A percentile compares a stretch with the other conserved stretches of the same genome.
Evolutionary conservation across 257 asterid species (phyloP).

Genomic region (Echites panduratus): DNA sequence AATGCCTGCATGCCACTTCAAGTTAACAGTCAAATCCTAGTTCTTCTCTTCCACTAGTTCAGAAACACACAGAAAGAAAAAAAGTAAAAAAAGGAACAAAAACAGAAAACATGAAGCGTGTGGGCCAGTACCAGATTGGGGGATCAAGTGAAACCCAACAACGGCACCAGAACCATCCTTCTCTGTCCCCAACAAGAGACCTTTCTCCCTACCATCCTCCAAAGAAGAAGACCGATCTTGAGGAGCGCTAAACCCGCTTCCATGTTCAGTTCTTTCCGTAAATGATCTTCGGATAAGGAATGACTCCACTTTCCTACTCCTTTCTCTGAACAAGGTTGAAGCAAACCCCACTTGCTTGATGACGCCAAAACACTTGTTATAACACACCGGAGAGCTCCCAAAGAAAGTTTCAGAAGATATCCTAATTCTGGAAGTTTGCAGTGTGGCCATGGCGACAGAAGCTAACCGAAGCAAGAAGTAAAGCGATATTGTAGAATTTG

Average conservation of each 20-base stretch:
- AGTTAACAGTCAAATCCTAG: not conserved
- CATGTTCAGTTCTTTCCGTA: slow-evolving; percentile 9
- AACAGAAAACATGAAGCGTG: not conserved
- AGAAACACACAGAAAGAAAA: not conserved
- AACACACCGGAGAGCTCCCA: slow-evolving; percentile 5
- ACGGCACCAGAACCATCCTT: slow-evolving; percentile 53
- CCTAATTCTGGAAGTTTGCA: slow-evolving; percentile 33
- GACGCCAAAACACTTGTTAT: slow-evolving; percentile 12
- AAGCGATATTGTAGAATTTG: not conserved
- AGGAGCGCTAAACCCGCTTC: slow-evolving; percentile 22
- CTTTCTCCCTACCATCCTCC: slow-evolving; percentile 24
- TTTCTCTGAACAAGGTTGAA: slow-evolving; percentile 19
- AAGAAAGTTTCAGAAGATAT: slow-evolving; percentile 15
- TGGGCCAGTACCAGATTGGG: slow-evolving; percentile 49
- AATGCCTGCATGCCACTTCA: not conserved
- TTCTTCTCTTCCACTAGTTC: not conserved
- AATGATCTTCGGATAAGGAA: slow-evolving; percentile 29
- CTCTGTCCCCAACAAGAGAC: slow-evolving; percentile 43
- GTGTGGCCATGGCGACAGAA: slow-evolving; percentile 40
- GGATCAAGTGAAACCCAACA: slow-evolving; percentile 62
- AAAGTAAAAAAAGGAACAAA: not conserved
- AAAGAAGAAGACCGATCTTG: slow-evolving; percentile 23
- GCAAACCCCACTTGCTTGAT: slow-evolving; percentile 46
- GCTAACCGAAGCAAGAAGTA: not conserved
- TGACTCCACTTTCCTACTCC: slow-evolving; percentile 25